Evolutionary conservation across 768 basidiomycete species (phyloP).

Genomic region (Rhodotorula sphaerocarpa): DNA sequence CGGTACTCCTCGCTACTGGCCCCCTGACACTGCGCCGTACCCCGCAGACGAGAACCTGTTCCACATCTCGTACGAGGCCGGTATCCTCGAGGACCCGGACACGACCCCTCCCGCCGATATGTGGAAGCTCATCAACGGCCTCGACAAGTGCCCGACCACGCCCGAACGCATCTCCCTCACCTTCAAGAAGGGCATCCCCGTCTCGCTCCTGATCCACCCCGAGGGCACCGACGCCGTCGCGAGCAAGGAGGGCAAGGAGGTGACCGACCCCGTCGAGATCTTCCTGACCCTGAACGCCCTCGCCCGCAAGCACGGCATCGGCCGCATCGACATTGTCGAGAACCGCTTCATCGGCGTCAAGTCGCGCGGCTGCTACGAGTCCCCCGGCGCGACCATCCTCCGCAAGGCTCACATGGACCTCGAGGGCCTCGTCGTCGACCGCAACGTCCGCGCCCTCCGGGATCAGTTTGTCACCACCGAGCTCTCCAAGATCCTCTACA

Average conservation of each 20-base stretch:
- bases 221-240: constrained; percentile 27
- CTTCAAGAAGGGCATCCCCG: constrained; percentile 77
- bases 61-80: constrained; percentile 99
- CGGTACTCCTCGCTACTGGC: too few relatives aligned
- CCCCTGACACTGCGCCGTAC: background rate
- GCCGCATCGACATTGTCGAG: constrained; percentile 97
- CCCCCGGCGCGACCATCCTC: constrained; percentile 90
- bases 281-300: constrained; percentile 85
- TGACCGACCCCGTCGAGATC: constrained; percentile 90
- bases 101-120: constrained; percentile 88
- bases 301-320: constrained; percentile 88
- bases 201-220: constrained; percentile 58
- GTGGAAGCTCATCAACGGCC: constrained; percentile 92
- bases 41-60: constrained; percentile 83
- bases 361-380: constrained; percentile 98
- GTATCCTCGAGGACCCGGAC: constrained; percentile 95
- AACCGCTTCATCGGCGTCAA: constrained; percentile 99
- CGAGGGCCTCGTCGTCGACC: constrained; percentile 94
- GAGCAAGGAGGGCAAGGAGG: constrained; percentile 48
- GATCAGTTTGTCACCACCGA: constrained; percentile 92
- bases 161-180: constrained; percentile 78
- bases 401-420: constrained; percentile 91
- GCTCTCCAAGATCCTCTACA: constrained; percentile 86
- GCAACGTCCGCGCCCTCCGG: constrained; percentile 86
- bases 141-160: constrained; percentile 67